Evolutionary conservation across 352 stramenopile species (phyloP).

Genomic region (Phytopythium vexans): DNA sequence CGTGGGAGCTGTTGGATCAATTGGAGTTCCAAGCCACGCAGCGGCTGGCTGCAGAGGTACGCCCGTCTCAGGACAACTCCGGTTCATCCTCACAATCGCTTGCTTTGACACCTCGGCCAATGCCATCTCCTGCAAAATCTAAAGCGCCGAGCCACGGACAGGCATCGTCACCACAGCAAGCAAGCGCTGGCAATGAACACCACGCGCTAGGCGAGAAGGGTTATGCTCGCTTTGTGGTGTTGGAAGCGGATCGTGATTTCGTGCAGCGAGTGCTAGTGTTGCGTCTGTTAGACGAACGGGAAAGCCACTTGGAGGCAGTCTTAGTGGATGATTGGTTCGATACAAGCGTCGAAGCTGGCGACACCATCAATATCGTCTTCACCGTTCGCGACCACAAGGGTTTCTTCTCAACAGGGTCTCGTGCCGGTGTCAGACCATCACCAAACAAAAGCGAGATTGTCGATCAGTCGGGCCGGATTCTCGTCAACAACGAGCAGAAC

Average conservation of each 20-base stretch:
- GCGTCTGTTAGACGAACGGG: conserved; percentile 62
- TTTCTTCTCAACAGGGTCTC: conserved; percentile 38
- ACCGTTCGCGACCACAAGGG: conserved; percentile 40
- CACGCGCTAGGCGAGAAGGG: conserved; percentile 18
- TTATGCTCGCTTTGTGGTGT: conserved; percentile 58
- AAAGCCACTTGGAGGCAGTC: conserved; percentile 52
- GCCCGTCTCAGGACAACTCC: conserved; percentile 5
- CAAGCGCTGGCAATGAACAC: not conserved
- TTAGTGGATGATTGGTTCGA: conserved; percentile 79
- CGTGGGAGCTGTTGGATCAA: conserved; percentile 72
- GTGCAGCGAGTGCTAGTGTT: conserved; percentile 51
- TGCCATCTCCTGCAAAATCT: conserved; percentile 14
- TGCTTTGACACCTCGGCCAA: conserved; percentile 21
- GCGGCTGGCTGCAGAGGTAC: conserved; percentile 13
- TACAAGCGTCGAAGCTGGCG: conserved; percentile 58
- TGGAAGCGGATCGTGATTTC: conserved; percentile 59
- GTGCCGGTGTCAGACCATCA: too few species aligned
- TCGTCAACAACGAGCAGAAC: conserved; percentile 54
- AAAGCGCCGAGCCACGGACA: conserved; percentile 1
- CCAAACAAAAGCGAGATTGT: not conserved
- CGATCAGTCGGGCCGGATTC: conserved; percentile 17
- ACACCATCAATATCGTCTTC: conserved; percentile 80
- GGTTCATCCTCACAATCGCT: conserved; percentile 22
- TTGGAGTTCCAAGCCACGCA: conserved; percentile 59
- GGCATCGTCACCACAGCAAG: conserved; percentile 4